phyloP scores from a whole-genome alignment of 108 stramenopile species.

The Cyclotella sp. region DNA sequence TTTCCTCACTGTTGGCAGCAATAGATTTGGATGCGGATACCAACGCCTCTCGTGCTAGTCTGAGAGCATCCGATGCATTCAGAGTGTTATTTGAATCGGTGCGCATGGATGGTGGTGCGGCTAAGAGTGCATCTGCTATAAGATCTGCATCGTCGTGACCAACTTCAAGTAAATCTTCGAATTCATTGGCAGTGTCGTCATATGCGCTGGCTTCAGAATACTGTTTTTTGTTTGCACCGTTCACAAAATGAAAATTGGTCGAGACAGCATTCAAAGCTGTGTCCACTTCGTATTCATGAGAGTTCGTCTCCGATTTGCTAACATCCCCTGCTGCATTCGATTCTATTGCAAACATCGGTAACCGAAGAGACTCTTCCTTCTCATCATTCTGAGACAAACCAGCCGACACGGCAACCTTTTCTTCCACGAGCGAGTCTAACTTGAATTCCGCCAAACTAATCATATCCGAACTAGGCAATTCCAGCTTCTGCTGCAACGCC shows the following conservation, averaged over 20 bases:
- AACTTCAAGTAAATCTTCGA: background rate
- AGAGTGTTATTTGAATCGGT: constrained; percentile 1
- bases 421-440: background rate
- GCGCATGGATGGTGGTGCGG: constrained; percentile 20
- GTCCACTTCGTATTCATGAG: background rate
- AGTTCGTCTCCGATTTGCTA: background rate
- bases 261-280: background rate
- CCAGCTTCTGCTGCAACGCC: constrained; percentile 16
- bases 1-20: background rate
- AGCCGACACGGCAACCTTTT: constrained; percentile 13
- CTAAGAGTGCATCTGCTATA: constrained; percentile 14
- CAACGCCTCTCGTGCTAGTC: constrained; percentile 16
- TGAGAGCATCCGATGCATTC: constrained; percentile 5
- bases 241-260: background rate
- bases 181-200: constrained; percentile 5
- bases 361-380: background rate
- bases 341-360: background rate
- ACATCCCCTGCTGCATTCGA: background rate
- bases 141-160: constrained; percentile 5
- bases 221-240: background rate
- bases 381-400: background rate
- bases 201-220: background rate
- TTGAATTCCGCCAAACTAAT: constrained; percentile 22
- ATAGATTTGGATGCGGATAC: background rate
- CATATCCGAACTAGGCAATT: constrained; percentile 15